Evolutionary conservation across 2,329 filamentous ascomycete species (phyloP), one percentile per base, ranked within the genome.

Genomic region (Aspergillus melleus): DNA sequence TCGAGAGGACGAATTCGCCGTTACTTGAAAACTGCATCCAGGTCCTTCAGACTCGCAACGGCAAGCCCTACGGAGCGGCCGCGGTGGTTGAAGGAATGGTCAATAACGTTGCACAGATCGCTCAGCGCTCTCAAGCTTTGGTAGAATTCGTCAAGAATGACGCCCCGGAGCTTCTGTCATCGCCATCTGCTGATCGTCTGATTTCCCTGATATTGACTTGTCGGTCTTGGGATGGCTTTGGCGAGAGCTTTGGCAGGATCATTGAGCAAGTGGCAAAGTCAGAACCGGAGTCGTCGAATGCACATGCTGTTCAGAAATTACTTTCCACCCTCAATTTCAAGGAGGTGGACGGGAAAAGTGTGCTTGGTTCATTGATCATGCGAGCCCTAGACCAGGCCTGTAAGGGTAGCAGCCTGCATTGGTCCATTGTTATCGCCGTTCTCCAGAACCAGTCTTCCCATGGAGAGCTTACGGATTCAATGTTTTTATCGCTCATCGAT

Each of bases 1-100:
- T 80, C 14, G 71, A 79, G 24, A 74, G 73, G 26, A 68, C 73
- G 6, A 75, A 74, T 4, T 51, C 72, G 12, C 54, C 65, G 6
- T 71, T 86, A 36, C 66, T 85, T n/a, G 68, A 76, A 9, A 77
- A 79, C 57, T 82, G 84, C 53, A 68, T 87, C 11, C 70, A 80
- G 36, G 72, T 84, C 0, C 68, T 88, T 10, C 77, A 76, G 44
- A 76, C 76, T 30, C 77, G 86, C 36, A 85, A 88, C 65, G 87
- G 88, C 12, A 89, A 89, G 68, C 86, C 87, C 2, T 90, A 87
- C 68, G 85, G 85, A n/a, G 86, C 86, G 52, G 84, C 86, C 20
- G 83, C 80, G 9, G 78, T 84, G 4, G 69, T 89, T n/a, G 81
- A 86, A 59, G 77, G 81, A 59, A 77, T 84, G 19, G 67, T 87